Percentiles rank a stretch among this genome's conserved stretches.
phyloP scores from a whole-genome alignment of 805 yeast genomes.

The Yarrowia sp. region DNA sequence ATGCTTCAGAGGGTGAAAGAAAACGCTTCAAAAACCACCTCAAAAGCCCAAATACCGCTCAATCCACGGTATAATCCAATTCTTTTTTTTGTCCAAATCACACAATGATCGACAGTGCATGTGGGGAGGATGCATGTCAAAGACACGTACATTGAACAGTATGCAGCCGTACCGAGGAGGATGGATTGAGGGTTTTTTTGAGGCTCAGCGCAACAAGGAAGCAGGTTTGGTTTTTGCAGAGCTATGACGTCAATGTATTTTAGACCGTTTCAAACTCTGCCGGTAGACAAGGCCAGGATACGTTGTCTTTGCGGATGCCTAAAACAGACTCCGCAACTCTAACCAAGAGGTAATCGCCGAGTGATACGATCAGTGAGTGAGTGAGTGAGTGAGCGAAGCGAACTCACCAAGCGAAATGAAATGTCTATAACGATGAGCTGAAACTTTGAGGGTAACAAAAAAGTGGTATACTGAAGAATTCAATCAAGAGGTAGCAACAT shows the following conservation, averaged over 20 bases:
- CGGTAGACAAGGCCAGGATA: too few relatives aligned
- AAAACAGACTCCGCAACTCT: background rate
- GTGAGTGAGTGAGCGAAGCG: too few relatives aligned
- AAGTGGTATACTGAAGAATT: too few relatives aligned
- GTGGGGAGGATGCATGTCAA: constrained; percentile 1
- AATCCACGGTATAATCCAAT: background rate
- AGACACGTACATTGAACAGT: background rate
- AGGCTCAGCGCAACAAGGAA: background rate
- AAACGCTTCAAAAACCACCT: too few relatives aligned
- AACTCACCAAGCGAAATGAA: too few relatives aligned
- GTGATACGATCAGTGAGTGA: background rate
- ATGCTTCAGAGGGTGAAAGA: too few relatives aligned
- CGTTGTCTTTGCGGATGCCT: background rate
- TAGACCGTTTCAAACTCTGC: too few relatives aligned
- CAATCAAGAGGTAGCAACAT: too few relatives aligned
- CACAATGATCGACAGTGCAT: constrained; percentile 12
- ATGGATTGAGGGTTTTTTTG: background rate
- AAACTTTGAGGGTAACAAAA: too few relatives aligned
- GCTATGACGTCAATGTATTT: background rate
- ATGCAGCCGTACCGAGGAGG: background rate
- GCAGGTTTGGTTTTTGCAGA: background rate
- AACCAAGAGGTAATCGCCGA: background rate
- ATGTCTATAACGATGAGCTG: too few relatives aligned
- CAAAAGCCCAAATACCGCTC: too few relatives aligned
- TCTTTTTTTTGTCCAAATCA: background rate